Conservation (phyloP, 2,329 filamentous ascomycete genomes). For the Penicillium sp. region DNA sequence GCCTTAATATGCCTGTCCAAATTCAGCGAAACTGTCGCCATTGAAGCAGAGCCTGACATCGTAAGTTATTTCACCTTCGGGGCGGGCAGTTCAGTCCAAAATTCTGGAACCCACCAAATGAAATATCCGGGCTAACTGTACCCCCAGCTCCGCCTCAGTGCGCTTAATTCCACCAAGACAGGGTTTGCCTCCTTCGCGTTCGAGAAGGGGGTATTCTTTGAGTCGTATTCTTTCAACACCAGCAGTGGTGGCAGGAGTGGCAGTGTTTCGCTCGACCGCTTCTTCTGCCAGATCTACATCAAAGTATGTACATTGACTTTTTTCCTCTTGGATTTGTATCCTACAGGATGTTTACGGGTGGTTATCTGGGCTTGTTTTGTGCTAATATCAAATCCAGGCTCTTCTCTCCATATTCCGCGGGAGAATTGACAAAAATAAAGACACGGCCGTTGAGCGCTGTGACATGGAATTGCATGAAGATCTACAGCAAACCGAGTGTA, state of each 20-base stretch:
- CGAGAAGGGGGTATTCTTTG: slow-evolving; percentile 56
- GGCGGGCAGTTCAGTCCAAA: not conserved
- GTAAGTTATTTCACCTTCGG: slow-evolving; percentile 38
- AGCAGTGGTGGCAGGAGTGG: slow-evolving; percentile 22
- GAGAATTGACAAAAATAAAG: slow-evolving; percentile 57
- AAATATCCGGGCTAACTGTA: not conserved
- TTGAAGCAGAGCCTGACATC: slow-evolving; percentile 60
- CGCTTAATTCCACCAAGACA: slow-evolving; percentile 63
- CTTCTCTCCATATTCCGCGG: slow-evolving; percentile 65
- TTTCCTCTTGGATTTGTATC: not conserved
- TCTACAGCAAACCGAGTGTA: slow-evolving; percentile 57
- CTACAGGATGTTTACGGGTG: not conserved
- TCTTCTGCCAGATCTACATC: slow-evolving; percentile 60
- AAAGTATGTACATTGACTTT: slow-evolving; percentile 46
- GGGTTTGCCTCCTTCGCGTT: slow-evolving; percentile 62
- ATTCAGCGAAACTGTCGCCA: slow-evolving; percentile 62
- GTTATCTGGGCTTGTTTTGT: not conserved
- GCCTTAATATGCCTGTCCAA: slow-evolving; percentile 60
- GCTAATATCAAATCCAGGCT: slow-evolving; percentile 37
- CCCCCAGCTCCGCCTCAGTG: slow-evolving; percentile 58
- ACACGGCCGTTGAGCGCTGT: slow-evolving; percentile 61
- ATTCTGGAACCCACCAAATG: not conserved
- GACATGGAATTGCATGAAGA: slow-evolving; percentile 61
- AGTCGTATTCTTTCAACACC: slow-evolving; percentile 55
- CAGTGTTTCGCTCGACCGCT: slow-evolving; percentile 47